Percentiles rank a stretch among this genome's conserved stretches.
phyloP scores from a whole-genome alignment of 202 grass and related monocot species.

The Schoenoplectus triqueter region DNA sequence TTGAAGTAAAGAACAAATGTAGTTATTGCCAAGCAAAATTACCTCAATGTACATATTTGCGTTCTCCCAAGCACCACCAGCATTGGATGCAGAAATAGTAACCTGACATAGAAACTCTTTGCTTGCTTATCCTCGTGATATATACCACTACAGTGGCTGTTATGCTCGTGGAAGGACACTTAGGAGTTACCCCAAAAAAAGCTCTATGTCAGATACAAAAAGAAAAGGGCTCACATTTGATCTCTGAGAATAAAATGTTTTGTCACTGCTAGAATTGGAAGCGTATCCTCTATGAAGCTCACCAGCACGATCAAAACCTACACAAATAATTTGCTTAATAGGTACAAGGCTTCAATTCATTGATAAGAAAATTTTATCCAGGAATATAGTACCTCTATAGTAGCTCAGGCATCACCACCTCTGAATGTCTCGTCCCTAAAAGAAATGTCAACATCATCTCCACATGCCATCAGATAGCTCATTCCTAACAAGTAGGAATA shows the following conservation, averaged over 20 bases:
- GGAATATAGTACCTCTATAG: slow-evolving; percentile 62
- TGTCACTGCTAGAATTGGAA: slow-evolving; percentile 49
- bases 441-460: slow-evolving; percentile 54
- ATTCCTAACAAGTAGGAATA: slow-evolving; percentile 46
- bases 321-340: slow-evolving; percentile 32
- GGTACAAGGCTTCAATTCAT: slow-evolving; percentile 22
- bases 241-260: slow-evolving; percentile 69
- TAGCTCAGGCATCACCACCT: slow-evolving; percentile 64
- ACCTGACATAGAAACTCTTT: not conserved
- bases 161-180: slow-evolving; percentile 62
- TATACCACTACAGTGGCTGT: slow-evolving; percentile 49
- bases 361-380: slow-evolving; percentile 1
- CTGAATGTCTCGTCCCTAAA: slow-evolving; percentile 65
- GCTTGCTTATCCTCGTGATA: slow-evolving; percentile 26
- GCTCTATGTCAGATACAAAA: slow-evolving; percentile 13
- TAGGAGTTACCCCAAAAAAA: slow-evolving; percentile 56
- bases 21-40: too few species aligned
- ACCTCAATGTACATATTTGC: too few species aligned
- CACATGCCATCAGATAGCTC: slow-evolving; percentile 68
- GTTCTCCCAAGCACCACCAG: too few species aligned
- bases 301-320: slow-evolving; percentile 58
- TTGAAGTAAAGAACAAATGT: too few species aligned
- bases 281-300: slow-evolving; percentile 63
- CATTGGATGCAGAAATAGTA: too few species aligned
- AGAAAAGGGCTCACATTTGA: slow-evolving; percentile 68